Conservation (phyloP, 208 protist genomes). For the Angomonas desouzai region DNA sequence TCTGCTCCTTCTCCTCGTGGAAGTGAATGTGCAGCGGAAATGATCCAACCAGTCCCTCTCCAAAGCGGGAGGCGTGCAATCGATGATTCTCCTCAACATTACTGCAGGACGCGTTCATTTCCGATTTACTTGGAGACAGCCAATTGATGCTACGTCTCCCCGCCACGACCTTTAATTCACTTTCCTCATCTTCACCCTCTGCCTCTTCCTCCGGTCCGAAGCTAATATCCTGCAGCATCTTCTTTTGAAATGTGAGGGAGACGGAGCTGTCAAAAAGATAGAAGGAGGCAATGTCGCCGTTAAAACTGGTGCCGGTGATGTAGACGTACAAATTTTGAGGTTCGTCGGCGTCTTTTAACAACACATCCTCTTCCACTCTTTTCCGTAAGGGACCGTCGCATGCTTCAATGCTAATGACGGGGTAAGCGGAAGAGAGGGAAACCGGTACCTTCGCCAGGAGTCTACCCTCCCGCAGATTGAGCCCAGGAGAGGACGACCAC, state of each 20-base stretch:
- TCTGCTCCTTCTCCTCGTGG: background rate
- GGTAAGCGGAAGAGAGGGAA: constrained; percentile 30
- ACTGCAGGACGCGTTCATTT: background rate
- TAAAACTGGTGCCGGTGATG: constrained; percentile 7
- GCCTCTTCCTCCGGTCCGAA: background rate
- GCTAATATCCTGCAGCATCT: background rate
- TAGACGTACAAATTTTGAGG: background rate
- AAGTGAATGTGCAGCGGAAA: constrained; percentile 2
- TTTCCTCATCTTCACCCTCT: background rate
- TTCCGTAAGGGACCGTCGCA: background rate
- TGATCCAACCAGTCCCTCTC: background rate
- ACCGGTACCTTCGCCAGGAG: constrained; percentile 22
- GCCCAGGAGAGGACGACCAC: constrained; percentile 57
- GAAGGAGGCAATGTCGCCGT: constrained; percentile 5
- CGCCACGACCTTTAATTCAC: background rate
- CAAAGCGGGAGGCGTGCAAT: background rate
- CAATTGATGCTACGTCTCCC: background rate
- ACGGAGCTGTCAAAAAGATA: background rate
- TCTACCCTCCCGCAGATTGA: constrained; percentile 50
- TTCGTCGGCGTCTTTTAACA: background rate
- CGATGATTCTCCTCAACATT: background rate
- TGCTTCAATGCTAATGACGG: constrained; percentile 26
- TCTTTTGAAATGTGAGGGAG: background rate
- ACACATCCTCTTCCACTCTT: background rate
- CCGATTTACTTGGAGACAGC: background rate